Base-by-base conservation (phyloP, 1,284 basidiomycete genomes). In the Meira nashicola region DNA sequence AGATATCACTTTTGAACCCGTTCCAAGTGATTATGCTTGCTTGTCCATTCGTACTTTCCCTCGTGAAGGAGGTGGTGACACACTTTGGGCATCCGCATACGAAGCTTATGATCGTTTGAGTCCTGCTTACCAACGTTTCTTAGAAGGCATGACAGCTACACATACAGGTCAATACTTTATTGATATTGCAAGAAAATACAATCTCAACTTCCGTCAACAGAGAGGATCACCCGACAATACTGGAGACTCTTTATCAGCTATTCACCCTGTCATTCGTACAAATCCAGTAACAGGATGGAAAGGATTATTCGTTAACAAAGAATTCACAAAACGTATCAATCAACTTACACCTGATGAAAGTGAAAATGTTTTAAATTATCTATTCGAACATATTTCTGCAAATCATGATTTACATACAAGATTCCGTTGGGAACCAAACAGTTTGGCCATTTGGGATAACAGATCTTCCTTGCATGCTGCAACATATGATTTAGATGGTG, bases 281-380 rank as follows among this genome's bases (percentile, higher is more conserved):
- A 88, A 90, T 78, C 89, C 89, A 0, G 89, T 90, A 47, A 90
- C 89, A 0, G 88, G 87, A 33, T 86, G 88, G 68, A 88, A 90
- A 77, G 87, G 87, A 0, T 81, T 90, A 54, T 90, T 87, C 77
- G 87, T 39, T 25, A 39, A 39, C 19, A n/a, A 33, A 6, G 39
- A 19, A n/a, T 41, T 39, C 50, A 39, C 39, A 5, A 14, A 53
- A 19, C 17, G 23, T 5, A 53, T 53, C 23, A 41, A 53, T 19
- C n/a, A 53, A 39, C 28, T 53, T 7, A 53, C 50, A 41, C 23
- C 17, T 14, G 23, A 14, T 6, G 50, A 53, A 39, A 33, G 21
- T 14, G 28, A 33, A 4, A 33, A 33, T 8, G 28, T 33, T 33
- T 33, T 33, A 8, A 28, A 53, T 39, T 41, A 33, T 11, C 50